Percentiles rank a stretch among this genome's conserved stretches.
Evolutionary conservation across 257 asterid species (phyloP).

Genomic region (Mitragyna speciosa): DNA sequence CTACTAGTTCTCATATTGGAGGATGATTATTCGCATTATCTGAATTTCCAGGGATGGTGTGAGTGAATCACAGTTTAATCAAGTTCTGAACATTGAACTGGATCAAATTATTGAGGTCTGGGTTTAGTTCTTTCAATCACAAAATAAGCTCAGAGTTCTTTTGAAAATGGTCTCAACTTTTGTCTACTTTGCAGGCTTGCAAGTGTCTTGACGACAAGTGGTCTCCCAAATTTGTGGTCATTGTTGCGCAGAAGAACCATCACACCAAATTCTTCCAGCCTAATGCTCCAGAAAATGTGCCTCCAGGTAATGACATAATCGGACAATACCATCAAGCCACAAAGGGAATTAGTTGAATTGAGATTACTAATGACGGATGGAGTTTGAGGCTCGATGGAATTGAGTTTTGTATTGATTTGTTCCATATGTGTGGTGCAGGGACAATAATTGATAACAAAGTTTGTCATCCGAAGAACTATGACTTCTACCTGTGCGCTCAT

Average conservation of each 20-base stretch:
- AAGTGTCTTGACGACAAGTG: constrained; percentile 77
- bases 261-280: constrained; percentile 87
- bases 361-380: too few relatives aligned
- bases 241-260: constrained; percentile 89
- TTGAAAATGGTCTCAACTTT: background rate
- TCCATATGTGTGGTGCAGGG: constrained; percentile 48
- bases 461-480: constrained; percentile 87
- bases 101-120: constrained; percentile 82
- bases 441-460: constrained; percentile 79
- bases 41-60: constrained; percentile 69
- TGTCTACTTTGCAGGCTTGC: constrained; percentile 54
- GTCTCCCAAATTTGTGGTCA: constrained; percentile 77
- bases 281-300: constrained; percentile 80
- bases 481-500: constrained; percentile 87
- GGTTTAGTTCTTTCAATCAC: background rate
- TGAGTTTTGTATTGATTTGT: background rate
- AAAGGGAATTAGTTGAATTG: background rate
- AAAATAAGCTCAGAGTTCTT: background rate
- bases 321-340: background rate
- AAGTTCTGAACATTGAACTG: constrained; percentile 77
- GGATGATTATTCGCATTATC: background rate
- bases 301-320: constrained; percentile 50
- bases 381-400: too few relatives aligned
- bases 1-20: background rate
- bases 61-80: constrained; percentile 83